Evolutionary conservation across 345 rosid genomes (phyloP), one percentile per base, ranked within the genome.

Genomic region (Ricinus communis): DNA sequence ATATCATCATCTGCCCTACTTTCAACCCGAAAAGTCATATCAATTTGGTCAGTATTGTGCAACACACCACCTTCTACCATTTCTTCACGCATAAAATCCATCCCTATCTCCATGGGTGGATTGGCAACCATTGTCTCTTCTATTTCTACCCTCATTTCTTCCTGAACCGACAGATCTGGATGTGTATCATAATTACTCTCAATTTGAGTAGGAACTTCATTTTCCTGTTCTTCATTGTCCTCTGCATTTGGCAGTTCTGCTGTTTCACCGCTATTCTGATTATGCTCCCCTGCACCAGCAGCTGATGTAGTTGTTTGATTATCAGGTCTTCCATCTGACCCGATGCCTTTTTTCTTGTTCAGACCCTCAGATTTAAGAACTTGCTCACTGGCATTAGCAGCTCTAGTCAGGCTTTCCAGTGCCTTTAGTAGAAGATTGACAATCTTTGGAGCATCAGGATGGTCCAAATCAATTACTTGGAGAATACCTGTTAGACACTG

Each of bases 361-460:
- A 73, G 76, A 13, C 77, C 84, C 73, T 86, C 94, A 70, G 90
- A 68, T 82, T 87, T 94, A 64, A 79, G 70, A 61, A 90, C 81
- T 65, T 87, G 98, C 76, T 90, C 93, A 53, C 85, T 85, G 66
- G 91, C 85, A 90, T 91, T 94, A 70, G 95, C 97, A 84, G 96
- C 96, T 80, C 96, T 88, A 43, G 97, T 88, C 49, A 94, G 77
- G 79, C 91, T 87, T 76, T 94, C 98, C 69, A 94, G 81, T 68
- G 91, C 88, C 84, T 91, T 94, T 25, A 94, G 85, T 28, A 94
- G 82, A 82, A 94, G 91, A 75, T 86, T 90, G 51, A 90, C 95
- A 81, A 85, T 81, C 74, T 90, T 94, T 11, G 97, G 91, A 78
- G 98, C 91, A 81, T 94, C 93, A 64, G 97, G 97, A 87, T 94